Evolutionary conservation across 73 alveolate species (phyloP).

Genomic region (Paramecium sonneborni): DNA sequence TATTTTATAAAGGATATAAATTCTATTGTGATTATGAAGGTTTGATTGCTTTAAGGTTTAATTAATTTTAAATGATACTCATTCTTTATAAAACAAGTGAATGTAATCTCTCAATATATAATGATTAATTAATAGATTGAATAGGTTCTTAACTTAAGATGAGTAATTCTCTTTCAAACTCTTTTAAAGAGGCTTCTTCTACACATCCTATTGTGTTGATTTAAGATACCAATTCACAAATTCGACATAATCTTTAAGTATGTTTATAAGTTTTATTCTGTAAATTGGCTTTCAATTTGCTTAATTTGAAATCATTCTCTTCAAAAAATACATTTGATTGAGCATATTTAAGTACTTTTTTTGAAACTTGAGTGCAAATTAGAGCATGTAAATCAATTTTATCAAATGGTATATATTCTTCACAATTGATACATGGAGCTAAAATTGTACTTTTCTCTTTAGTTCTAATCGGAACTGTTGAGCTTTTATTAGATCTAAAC

Average conservation of each 20-base stretch:
- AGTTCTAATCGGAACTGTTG: slow-evolving; percentile 13
- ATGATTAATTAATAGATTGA: neutral
- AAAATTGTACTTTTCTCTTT: neutral
- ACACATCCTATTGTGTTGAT: slow-evolving; percentile 20
- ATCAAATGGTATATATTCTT: slow-evolving; percentile 7
- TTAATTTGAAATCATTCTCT: slow-evolving; percentile 44
- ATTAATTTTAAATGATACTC: neutral
- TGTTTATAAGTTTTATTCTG: neutral
- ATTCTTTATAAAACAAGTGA: slow-evolving; percentile 28
- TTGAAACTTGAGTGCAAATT: neutral
- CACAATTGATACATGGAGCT: slow-evolving; percentile 50
- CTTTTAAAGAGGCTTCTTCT: neutral
- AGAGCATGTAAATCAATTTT: neutral
- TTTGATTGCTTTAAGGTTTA: neutral
- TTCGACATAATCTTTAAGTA: neutral
- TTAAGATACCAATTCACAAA: neutral
- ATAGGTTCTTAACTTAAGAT: neutral
- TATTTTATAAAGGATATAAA: neutral
- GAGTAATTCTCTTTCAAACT: neutral
- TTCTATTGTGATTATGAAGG: neutral
- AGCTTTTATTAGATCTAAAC: slow-evolving; percentile 2
- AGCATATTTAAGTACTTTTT: neutral
- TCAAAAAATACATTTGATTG: neutral
- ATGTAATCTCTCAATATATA: slow-evolving; percentile 31
- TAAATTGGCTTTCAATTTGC: neutral